Evolutionary conservation across 345 rosid genomes (phyloP).

Genomic region (Microcos paniculata): DNA sequence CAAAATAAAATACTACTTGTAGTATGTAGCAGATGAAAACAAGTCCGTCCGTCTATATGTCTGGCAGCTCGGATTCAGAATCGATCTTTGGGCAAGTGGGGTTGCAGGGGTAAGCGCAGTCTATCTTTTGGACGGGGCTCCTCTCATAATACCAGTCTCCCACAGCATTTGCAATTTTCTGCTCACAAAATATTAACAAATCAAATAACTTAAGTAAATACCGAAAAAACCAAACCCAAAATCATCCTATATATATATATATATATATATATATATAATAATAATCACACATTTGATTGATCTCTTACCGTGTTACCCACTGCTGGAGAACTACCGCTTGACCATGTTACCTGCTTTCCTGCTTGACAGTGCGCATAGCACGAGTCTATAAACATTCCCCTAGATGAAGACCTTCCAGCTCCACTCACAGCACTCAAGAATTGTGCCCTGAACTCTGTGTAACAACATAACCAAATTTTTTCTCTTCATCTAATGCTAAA

Average conservation of each 20-base stretch:
- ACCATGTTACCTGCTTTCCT: constrained; percentile 68
- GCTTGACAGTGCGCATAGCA: constrained; percentile 89
- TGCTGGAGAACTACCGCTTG: constrained; percentile 54
- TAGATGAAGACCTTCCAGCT: constrained; percentile 43
- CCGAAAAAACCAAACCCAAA: no score
- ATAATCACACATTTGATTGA: no score
- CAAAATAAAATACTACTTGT: no score
- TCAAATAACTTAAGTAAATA: not conserved
- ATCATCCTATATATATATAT: not conserved
- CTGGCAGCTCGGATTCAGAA: constrained; percentile 14
- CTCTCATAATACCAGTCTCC: constrained; percentile 84
- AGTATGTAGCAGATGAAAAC: no score
- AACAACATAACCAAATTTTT: not conserved
- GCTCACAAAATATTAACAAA: constrained; percentile 7
- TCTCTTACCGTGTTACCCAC: constrained; percentile 50
- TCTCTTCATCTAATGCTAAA: not conserved
- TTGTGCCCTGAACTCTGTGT: constrained; percentile 58
- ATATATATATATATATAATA: not conserved
- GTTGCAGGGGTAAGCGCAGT: constrained; percentile 82
- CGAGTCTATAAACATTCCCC: constrained; percentile 79
- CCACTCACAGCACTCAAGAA: constrained; percentile 53
- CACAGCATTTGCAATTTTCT: constrained; percentile 74
- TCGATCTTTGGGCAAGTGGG: constrained; percentile 61
- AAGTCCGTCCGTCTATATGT: no score
- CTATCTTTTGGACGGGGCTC: constrained; percentile 63